Percentiles rank a stretch among this genome's conserved stretches.
These are phyloP conservation scores for Phyllosticta citriasiana DNA, from an alignment of 2,329 filamentous ascomycete genomes.

Conservation along the genomic window DNA sequence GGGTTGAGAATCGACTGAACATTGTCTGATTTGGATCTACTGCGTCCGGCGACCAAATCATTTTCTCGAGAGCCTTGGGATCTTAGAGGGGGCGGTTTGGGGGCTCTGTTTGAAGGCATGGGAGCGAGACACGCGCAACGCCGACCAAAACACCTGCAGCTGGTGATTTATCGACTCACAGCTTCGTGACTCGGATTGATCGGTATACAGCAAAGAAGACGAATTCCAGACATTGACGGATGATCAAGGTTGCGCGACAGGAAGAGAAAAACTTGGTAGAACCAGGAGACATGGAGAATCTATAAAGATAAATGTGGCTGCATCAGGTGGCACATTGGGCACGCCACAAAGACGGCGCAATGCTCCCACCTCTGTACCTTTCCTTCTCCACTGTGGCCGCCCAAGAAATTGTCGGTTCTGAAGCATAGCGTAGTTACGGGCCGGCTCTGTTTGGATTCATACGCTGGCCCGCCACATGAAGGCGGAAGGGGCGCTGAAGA, in stretches of 20 bases:
- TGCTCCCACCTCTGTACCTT: not conserved
- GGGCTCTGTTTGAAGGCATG: not conserved
- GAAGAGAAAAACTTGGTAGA: not conserved
- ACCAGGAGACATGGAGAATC: not conserved
- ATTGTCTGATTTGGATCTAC: not conserved
- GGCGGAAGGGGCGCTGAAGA: not conserved
- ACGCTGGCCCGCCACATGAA: not conserved
- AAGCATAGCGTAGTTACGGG: not conserved
- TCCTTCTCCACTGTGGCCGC: not conserved
- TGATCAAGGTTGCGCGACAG: not conserved
- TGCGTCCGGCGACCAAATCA: not conserved
- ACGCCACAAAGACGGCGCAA: not conserved
- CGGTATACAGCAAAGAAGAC: not conserved
- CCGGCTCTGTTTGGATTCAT: not conserved
- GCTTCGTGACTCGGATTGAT: not conserved
- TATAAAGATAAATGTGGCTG: not conserved
- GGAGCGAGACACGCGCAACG: not conserved
- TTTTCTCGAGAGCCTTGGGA: not conserved
- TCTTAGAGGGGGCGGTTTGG: not conserved
- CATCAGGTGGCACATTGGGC: not conserved
- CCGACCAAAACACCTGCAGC: not conserved
- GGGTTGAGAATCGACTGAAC: not conserved
- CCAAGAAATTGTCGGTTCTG: not conserved
- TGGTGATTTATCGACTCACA: not conserved
- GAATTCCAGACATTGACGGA: not conserved